Evolutionary conservation across 495 filamentous ascomycete genomes (phyloP), one percentile per base, ranked within the genome.

Genomic region (Aspergillus saccharolyticus): DNA sequence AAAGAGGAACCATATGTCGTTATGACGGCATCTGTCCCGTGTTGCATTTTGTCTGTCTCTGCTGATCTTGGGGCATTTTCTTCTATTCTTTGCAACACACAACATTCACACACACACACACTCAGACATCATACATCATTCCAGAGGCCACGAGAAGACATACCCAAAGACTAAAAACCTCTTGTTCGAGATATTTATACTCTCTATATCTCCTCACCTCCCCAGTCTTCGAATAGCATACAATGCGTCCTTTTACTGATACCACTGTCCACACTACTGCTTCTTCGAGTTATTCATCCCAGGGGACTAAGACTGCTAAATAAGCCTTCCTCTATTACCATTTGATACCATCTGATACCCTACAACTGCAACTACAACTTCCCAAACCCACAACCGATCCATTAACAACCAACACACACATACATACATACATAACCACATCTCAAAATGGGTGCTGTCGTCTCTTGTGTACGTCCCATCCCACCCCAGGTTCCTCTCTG

Each of bases 381-480:
- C 50, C 42, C 52, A 51, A 15, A 25, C n/a, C 1, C 28, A 53
- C 28, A 49, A 39, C 20, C 52, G 30, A 51, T 16, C 44, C 53
- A 59, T 54, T 53, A 53, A 46, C 58, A 58, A 9, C 42, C 50
- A 39, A 42, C 53, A 54, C 56, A 42, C 49, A 56, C 55, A 59
- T n/a, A 28, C 25, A 28, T 9, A 28, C 9, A 28, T 9, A 28
- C 25, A 28, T 9, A 28, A 28, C 25, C 3, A 28, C 4, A 22
- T 15, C 49, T 62, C 79, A 89, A 76, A 68, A 97, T 97, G 93
- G 93, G 93, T 77, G 92, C 89, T 76, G 89, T 97, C 71, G 82
- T 95, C 58, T 96, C 91, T 74, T 96, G 93, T 65, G 93, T 97
- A 92, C 63, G 91, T 42, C 52, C 48, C 49, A 28, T 50, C 48